Conservation (phyloP, 139 green algal genomes). For the Picochlorum sp. region DNA sequence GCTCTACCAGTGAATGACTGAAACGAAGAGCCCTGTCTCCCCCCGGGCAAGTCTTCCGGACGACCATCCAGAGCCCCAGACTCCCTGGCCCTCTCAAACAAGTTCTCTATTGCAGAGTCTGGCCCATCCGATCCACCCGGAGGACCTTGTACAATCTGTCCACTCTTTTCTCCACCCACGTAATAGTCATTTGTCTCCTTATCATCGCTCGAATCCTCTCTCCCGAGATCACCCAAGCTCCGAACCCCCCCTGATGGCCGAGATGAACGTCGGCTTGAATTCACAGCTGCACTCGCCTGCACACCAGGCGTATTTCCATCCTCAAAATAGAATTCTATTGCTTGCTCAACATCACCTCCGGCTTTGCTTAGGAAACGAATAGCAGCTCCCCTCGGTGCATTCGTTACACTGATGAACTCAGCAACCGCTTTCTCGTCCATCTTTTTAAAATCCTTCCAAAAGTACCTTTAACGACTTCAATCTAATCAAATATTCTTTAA, state of each 20-base stretch:
- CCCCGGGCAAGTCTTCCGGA: constrained; percentile 27
- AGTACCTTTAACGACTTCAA: neutral
- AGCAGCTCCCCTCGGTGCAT: constrained; percentile 8
- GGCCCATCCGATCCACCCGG: constrained; percentile 27
- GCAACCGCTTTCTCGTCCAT: constrained; percentile 12
- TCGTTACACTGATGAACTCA: constrained; percentile 36
- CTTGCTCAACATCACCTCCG: constrained; percentile 15
- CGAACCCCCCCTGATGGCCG: constrained; percentile 1
- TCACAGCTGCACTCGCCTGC: neutral
- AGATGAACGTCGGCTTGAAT: neutral
- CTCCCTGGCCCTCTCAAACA: constrained; percentile 51
- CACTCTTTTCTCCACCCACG: constrained; percentile 70
- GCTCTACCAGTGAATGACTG: constrained; percentile 42
- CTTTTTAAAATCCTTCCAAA: neutral
- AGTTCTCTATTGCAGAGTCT: neutral
- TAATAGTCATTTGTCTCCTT: constrained; percentile 70
- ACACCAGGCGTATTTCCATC: neutral
- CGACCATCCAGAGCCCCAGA: constrained; percentile 47
- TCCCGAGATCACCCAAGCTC: constrained; percentile 34
- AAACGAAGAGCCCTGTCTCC: neutral
- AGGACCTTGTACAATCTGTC: constrained; percentile 50
- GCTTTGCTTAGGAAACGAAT: constrained; percentile 13
- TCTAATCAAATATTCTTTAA: too few species aligned
- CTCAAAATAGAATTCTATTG: constrained; percentile 21
- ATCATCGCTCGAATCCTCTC: constrained; percentile 17